Evolutionary conservation across 2,329 filamentous ascomycete genomes (phyloP).

Genomic region (Ramichloridium luteum): DNA sequence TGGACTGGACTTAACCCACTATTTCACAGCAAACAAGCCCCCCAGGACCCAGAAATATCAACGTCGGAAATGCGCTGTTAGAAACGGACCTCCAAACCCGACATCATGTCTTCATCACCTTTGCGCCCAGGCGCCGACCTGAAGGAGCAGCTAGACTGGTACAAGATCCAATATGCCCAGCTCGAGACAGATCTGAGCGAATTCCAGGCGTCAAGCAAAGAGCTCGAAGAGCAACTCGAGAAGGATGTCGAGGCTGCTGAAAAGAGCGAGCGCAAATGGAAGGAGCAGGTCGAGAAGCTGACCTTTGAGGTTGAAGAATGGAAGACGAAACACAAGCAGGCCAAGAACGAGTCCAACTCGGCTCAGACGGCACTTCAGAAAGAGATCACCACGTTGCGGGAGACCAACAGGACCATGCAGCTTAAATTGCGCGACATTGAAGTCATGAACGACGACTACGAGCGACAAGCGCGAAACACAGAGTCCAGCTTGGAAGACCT

Average conservation of each 20-base stretch:
- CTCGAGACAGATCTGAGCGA: slow-evolving; percentile 84
- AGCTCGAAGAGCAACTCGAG: slow-evolving; percentile 87
- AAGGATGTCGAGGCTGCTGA: slow-evolving; percentile 93
- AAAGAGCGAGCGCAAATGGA: slow-evolving; percentile 74
- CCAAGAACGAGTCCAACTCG: slow-evolving; percentile 73
- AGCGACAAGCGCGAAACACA: slow-evolving; percentile 89
- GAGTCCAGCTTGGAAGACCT: slow-evolving; percentile 92
- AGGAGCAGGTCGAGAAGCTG: slow-evolving; percentile 75
- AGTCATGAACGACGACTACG: slow-evolving; percentile 96
- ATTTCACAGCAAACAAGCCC: too few relatives aligned
- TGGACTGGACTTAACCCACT: slow-evolving; percentile 5
- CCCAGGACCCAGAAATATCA: neutral
- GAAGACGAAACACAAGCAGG: slow-evolving; percentile 98
- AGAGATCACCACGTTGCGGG: slow-evolving; percentile 84
- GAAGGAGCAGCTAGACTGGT: slow-evolving; percentile 78
- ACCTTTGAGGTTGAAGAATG: slow-evolving; percentile 92
- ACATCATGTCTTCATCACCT: slow-evolving; percentile 25
- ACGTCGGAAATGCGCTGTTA: slow-evolving; percentile 17
- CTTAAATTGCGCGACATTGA: slow-evolving; percentile 85
- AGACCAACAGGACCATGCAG: slow-evolving; percentile 68
- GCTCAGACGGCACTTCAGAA: slow-evolving; percentile 84
- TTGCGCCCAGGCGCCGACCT: slow-evolving; percentile 26
- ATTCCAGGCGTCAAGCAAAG: slow-evolving; percentile 86
- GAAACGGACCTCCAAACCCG: slow-evolving; percentile 15
- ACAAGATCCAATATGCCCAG: slow-evolving; percentile 91